A percentile compares a stretch with the other conserved stretches of the same genome.
Evolutionary conservation across 2,329 filamentous ascomycete species (phyloP).

Genomic region (Immersiporthe knoxdaviesiana): DNA sequence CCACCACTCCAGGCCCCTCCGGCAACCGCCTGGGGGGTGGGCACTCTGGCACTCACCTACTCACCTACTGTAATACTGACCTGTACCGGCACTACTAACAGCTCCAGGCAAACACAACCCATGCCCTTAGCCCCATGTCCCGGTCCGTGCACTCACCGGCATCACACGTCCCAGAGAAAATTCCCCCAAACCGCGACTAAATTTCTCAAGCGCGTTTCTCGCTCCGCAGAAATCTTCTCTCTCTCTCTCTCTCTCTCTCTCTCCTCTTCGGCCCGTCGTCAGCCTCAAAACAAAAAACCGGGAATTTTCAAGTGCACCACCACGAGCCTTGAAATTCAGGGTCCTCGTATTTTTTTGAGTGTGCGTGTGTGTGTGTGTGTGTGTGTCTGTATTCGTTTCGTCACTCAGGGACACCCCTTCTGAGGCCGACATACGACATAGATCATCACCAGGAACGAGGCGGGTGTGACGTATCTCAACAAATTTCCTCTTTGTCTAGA

Average conservation of each 20-base stretch:
- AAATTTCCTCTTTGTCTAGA: neutral
- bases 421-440: neutral
- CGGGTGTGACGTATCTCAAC: constrained; percentile 1
- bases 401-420: neutral
- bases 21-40: too few relatives aligned
- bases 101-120: too few relatives aligned
- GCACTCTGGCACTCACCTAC: too few relatives aligned
- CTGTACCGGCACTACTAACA: too few relatives aligned
- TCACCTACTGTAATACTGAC: too few relatives aligned
- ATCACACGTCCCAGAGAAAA: neutral
- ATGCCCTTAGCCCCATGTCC: neutral
- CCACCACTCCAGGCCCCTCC: too few relatives aligned
- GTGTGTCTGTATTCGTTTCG: neutral
- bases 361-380: too few relatives aligned
- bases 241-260: neutral
- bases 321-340: neutral
- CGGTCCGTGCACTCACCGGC: neutral
- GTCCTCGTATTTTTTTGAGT: neutral
- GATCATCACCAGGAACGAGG: neutral
- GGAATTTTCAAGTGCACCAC: neutral
- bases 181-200: neutral
- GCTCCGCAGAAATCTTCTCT: constrained; percentile 5
- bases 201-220: neutral
- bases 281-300: constrained; percentile 3
- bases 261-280: neutral